These are phyloP conservation scores for Yarrowia divulgata DNA, from an alignment of 805 yeast species.

Conservation along the genomic window DNA sequence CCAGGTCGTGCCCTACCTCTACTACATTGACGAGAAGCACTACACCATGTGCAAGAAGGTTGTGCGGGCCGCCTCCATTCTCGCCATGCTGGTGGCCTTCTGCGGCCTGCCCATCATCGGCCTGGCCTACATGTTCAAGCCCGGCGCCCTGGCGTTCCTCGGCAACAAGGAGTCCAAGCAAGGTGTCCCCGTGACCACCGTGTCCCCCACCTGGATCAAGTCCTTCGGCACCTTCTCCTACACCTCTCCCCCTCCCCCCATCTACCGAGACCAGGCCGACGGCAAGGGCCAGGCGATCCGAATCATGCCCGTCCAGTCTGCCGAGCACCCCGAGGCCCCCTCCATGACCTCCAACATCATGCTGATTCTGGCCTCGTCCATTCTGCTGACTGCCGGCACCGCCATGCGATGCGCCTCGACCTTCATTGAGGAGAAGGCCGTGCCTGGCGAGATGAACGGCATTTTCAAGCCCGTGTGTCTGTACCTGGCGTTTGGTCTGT, in stretches of 20 bases:
- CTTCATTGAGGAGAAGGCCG: slow-evolving; percentile 43
- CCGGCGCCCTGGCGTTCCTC: slow-evolving; percentile 57
- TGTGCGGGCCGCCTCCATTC: slow-evolving; percentile 59
- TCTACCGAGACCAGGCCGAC: slow-evolving; percentile 56
- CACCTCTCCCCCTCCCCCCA: slow-evolving; percentile 55
- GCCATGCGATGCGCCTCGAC: slow-evolving; percentile 50
- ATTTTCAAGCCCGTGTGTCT: slow-evolving; percentile 63
- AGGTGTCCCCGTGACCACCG: slow-evolving; percentile 48
- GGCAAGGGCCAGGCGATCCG: slow-evolving; percentile 56
- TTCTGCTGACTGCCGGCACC: slow-evolving; percentile 46
- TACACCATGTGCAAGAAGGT: slow-evolving; percentile 63
- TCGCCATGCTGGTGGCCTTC: slow-evolving; percentile 60
- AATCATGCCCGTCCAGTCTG: slow-evolving; percentile 60
- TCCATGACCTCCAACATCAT: slow-evolving; percentile 55
- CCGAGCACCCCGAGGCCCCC: slow-evolving; percentile 48
- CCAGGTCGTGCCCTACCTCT: slow-evolving; percentile 65
- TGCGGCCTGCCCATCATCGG: slow-evolving; percentile 59
- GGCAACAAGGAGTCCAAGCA: slow-evolving; percentile 34
- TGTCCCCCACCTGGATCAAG: slow-evolving; percentile 81
- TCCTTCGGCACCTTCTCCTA: slow-evolving; percentile 65
- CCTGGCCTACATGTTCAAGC: slow-evolving; percentile 62
- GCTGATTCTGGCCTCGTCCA: slow-evolving; percentile 43
- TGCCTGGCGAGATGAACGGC: slow-evolving; percentile 42
- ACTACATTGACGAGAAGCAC: slow-evolving; percentile 57
- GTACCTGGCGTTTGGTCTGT: slow-evolving; percentile 73